Evolutionary conservation across 441 rosid genomes (phyloP), one percentile per base, ranked within the genome.

Genomic region (Erysimum cheiri): DNA sequence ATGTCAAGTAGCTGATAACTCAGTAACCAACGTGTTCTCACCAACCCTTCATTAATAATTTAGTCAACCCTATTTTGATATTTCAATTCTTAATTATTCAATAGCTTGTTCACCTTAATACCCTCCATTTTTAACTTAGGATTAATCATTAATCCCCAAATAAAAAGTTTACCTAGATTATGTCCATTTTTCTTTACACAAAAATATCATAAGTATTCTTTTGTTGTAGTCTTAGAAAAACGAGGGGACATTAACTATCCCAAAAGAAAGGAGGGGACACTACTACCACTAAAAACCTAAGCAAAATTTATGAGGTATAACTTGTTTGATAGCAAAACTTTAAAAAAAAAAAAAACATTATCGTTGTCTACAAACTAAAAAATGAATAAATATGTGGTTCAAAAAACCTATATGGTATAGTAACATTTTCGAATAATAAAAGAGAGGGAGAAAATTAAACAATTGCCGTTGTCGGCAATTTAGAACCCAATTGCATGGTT

Each of bases 21-120:
- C 43, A n/a, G 73, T 60, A 55, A 40, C 74, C 65, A 75, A 75
- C 79, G 62, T 35, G 62, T 70, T 49, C 75, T 64, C 79, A 75
- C 71, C 79, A 70, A 69, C 71, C 74, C 46, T 69, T 57, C 79
- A 70, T 64, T 63, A 63, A 69, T 69, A 52, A 3, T 43, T 26
- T 67, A 47, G 53, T 74, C 58, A 44, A 41, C 40, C 29, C 44
- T 24, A 19, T 31, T 31, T 49, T 49, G 11, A 22, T 22, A 22
- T 22, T 73, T 66, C 14, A 65, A 58, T 47, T 26, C 28, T 3
- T 26, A 24, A 4, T 26, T 26, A 22, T 73, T 66, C 12, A 65
- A 58, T 47, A 57, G n/a, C n/a, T 40, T 22, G 52, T 17, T 29
- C 69, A 67, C 49, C 47, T 60, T 67, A 67, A 52, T 35, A 50